Evolutionary conservation across 129 eudicot species (phyloP).

Genomic region (Silybum marianum): DNA sequence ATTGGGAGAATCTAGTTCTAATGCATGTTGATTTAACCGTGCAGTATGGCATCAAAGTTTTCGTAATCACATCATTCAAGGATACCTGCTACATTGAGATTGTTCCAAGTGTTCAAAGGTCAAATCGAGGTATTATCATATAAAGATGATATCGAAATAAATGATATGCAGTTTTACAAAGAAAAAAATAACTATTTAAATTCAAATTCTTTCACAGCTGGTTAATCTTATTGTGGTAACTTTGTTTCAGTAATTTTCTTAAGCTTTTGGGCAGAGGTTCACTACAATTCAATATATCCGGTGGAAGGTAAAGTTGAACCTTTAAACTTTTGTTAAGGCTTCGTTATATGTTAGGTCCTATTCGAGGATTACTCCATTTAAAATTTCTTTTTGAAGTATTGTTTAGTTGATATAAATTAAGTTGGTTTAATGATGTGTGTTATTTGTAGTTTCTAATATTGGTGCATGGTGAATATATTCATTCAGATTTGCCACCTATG

Average conservation of each 20-base stretch:
- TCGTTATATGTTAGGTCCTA: neutral
- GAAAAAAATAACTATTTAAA: too few relatives aligned
- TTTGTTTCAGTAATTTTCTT: slow-evolving; percentile 66
- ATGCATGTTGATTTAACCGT: slow-evolving; percentile 27
- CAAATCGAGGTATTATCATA: slow-evolving; percentile 69
- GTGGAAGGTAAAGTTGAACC: slow-evolving; percentile 59
- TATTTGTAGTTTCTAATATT: slow-evolving; percentile 9
- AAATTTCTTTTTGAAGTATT: neutral
- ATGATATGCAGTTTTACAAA: neutral
- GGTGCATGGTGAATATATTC: slow-evolving; percentile 9
- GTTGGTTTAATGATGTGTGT: neutral
- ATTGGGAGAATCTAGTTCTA: neutral
- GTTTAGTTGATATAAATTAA: slow-evolving; percentile 6
- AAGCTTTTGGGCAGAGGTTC: slow-evolving; percentile 99
- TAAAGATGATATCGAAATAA: neutral
- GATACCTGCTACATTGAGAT: slow-evolving; percentile 95
- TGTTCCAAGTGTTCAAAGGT: slow-evolving; percentile 69
- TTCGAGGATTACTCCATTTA: neutral
- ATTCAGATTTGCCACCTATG: slow-evolving; percentile 30
- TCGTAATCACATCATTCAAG: slow-evolving; percentile 87
- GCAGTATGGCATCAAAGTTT: slow-evolving; percentile 90
- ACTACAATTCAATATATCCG: slow-evolving; percentile 95
- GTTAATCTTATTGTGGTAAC: too few relatives aligned
- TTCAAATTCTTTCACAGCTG: too few relatives aligned
- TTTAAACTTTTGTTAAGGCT: neutral